Conservation (phyloP, 768 basidiomycete species). For the Pleurotus giganteus region DNA sequence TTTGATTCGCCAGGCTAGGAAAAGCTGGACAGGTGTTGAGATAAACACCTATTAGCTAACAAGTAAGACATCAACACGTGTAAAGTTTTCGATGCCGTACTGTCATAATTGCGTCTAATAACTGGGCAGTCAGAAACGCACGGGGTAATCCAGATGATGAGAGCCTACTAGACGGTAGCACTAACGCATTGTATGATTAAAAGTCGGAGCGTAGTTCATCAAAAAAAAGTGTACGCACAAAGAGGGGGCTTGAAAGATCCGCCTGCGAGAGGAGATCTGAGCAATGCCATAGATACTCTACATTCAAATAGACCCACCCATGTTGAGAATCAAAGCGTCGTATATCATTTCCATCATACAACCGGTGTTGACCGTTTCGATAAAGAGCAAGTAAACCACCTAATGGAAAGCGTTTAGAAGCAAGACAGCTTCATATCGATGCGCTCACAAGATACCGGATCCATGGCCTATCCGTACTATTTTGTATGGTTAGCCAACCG, state of each 20-base stretch:
- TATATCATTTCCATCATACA: conserved; percentile 14
- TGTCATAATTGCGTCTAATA: conserved; percentile 7
- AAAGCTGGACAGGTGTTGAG: conserved; percentile 11
- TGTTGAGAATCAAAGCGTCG: conserved; percentile 8
- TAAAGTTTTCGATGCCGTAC: not conserved
- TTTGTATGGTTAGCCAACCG: not conserved
- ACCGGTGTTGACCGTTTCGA: conserved; percentile 14
- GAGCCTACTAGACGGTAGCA: conserved; percentile 4
- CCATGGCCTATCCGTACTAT: conserved; percentile 2
- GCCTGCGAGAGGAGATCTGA: not conserved
- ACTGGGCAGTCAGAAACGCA: not conserved
- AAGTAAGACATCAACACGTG: not conserved
- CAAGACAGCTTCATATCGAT: not conserved
- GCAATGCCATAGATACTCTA: not conserved
- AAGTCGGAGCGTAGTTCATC: not conserved
- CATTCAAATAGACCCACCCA: not conserved
- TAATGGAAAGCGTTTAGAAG: not conserved
- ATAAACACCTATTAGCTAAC: not conserved
- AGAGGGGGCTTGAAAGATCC: not conserved
- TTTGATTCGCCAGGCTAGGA: conserved; percentile 9
- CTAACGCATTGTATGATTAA: not conserved
- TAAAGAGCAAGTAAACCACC: conserved; percentile 12
- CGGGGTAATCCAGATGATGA: not conserved
- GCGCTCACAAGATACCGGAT: conserved; percentile 9
- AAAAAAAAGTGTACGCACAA: not conserved